Evolutionary conservation across 768 basidiomycete species (phyloP), one percentile per base, ranked within the genome.

Genomic region (Tephrocybe sp.): DNA sequence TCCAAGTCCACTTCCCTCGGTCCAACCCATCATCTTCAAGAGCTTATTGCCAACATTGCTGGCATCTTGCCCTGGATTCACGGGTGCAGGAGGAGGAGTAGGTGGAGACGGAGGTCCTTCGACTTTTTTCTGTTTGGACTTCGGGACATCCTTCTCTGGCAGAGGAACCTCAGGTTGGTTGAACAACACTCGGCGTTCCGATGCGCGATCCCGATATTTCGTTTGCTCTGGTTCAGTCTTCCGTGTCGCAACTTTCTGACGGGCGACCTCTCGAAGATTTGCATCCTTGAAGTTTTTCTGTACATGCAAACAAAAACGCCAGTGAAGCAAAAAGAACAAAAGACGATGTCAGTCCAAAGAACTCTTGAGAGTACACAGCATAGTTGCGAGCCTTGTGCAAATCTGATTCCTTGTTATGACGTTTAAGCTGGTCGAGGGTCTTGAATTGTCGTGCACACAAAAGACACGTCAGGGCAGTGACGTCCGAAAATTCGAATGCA

Each of bases 21-120:
- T 89, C 95, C 95, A 98, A 0, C 96, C 97, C 95, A 98, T 98
- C 83, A 96, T 95, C 67, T 92, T 92, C 55, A 98, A 67, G 51
- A 99, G 65, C 62, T 92, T 94, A 63, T 95, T 95, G 5, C 97
- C 97, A 10, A 92, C 80, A 59, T 98, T 98, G 36, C 61, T 84
- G 44, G 85, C 82, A 60, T 98, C 94, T 63, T 90, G 73, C 5
- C 82, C 89, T 5, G 85, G 89, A 58, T 86, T 83, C 3, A 85
- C 60, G 2, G 82, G 74, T 5, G 81, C 77, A 8, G 83, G 82
- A 1, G 87, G 82, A 0, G 87, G 82, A 2, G 86, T 72, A 2
- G 85, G 79, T 0, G 79, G 72, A 0, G 82, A 75, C 0, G 85
- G 85, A 1, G 82, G 85, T 11, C 84, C 87, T 8, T 79, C 82